Percentiles rank a stretch among this genome's conserved stretches.
Conservation (phyloP, 495 filamentous ascomycete species). For the Emericellopsis terricola region DNA sequence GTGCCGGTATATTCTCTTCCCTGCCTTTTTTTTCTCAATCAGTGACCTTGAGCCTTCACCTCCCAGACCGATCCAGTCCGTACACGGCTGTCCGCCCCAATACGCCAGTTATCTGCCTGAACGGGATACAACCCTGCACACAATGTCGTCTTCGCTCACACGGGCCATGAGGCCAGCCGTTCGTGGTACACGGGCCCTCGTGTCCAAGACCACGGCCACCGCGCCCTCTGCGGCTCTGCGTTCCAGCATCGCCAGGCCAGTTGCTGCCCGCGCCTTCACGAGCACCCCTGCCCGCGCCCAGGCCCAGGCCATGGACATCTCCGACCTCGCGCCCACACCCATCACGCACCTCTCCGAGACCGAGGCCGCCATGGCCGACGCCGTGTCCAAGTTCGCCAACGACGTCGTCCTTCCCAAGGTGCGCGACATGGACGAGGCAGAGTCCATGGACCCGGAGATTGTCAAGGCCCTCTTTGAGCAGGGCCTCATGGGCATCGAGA, state of each 20-base stretch:
- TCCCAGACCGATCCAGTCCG: too few relatives aligned
- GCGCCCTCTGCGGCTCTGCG: slow-evolving; percentile 21
- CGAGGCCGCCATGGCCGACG: slow-evolving; percentile 73
- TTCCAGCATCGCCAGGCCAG: slow-evolving; percentile 8
- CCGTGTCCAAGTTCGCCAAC: slow-evolving; percentile 77
- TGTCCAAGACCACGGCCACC: slow-evolving; percentile 23
- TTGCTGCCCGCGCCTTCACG: slow-evolving; percentile 41
- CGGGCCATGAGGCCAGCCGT: slow-evolving; percentile 50
- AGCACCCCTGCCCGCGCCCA: slow-evolving; percentile 41
- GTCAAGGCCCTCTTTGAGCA: slow-evolving; percentile 94
- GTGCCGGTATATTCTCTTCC: too few relatives aligned
- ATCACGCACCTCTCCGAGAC: slow-evolving; percentile 88
- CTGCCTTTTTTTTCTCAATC: not conserved
- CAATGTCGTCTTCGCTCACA: slow-evolving; percentile 33
- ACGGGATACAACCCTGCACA: too few relatives aligned
- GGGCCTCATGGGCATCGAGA: slow-evolving; percentile 92
- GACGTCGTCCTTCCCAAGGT: slow-evolving; percentile 83
- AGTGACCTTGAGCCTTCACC: too few relatives aligned
- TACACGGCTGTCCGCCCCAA: too few relatives aligned
- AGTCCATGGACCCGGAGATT: slow-evolving; percentile 75
- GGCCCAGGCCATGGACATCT: slow-evolving; percentile 35
- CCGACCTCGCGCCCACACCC: slow-evolving; percentile 66
- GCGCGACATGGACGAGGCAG: slow-evolving; percentile 94
- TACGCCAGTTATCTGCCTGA: too few relatives aligned
- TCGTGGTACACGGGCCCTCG: slow-evolving; percentile 29